A percentile compares a stretch with the other conserved stretches of the same genome.
phyloP scores from a whole-genome alignment of 148 eudicot genomes.

The Spergularia marina region DNA sequence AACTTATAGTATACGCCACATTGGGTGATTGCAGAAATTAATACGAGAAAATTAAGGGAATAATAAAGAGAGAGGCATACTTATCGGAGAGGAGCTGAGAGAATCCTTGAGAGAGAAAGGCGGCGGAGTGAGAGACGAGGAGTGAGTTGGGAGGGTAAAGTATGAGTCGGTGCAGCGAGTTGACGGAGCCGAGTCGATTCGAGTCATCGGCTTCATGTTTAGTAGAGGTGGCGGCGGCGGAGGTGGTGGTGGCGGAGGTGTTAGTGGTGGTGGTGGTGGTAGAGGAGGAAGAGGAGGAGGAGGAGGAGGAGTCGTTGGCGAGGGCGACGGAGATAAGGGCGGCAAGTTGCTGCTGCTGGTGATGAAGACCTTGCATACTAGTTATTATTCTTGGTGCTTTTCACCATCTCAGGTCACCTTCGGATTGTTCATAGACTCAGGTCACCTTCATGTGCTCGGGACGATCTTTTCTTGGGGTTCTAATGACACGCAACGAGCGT shows the following conservation, averaged over 20 bases:
- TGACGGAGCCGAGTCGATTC: constrained; percentile 59
- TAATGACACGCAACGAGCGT: too few relatives aligned
- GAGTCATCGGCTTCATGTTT: constrained; percentile 45
- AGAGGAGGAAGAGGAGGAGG: too few relatives aligned
- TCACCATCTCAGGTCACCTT: not conserved
- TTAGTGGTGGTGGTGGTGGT: too few relatives aligned
- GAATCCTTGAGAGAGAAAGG: constrained; percentile 74
- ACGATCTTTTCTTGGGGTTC: too few relatives aligned
- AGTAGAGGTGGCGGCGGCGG: constrained; percentile 12
- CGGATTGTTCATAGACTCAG: too few relatives aligned
- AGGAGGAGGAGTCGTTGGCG: constrained; percentile 27
- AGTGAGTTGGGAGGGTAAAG: constrained; percentile 75
- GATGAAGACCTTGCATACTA: constrained; percentile 74
- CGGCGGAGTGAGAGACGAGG: constrained; percentile 75
- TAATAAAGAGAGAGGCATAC: constrained; percentile 28
- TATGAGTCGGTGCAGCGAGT: constrained; percentile 69
- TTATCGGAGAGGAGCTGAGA: constrained; percentile 78
- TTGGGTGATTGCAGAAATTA: not conserved
- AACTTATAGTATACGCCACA: too few relatives aligned
- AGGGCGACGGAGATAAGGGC: constrained; percentile 32
- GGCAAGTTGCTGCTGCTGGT: constrained; percentile 50
- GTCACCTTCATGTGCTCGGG: too few relatives aligned
- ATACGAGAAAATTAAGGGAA: not conserved
- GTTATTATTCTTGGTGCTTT: not conserved
- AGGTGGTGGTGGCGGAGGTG: constrained; percentile 16